These are phyloP conservation scores for Xylariaceae sp. DNA, from an alignment of 2,329 filamentous ascomycete genomes.

Conservation along the genomic window DNA sequence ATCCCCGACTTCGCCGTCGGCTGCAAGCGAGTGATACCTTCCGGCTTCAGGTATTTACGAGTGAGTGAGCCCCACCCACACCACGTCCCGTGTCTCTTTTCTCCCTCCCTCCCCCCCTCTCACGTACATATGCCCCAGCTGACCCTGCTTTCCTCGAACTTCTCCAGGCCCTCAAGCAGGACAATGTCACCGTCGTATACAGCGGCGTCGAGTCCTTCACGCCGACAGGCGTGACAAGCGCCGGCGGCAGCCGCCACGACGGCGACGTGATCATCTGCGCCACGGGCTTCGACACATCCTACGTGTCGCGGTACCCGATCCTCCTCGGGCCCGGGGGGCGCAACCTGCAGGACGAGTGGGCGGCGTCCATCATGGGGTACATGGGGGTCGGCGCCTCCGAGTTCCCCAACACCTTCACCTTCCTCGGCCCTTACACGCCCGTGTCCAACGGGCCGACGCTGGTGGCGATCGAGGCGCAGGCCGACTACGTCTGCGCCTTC, in stretches of 20 bases:
- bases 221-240: slow-evolving; percentile 23
- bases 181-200: slow-evolving; percentile 37
- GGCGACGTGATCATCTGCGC: slow-evolving; percentile 28
- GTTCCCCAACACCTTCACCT: slow-evolving; percentile 28
- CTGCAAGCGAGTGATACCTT: slow-evolving; percentile 37
- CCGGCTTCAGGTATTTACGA: slow-evolving; percentile 38
- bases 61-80: background rate
- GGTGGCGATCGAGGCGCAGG: slow-evolving; percentile 37
- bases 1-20: slow-evolving; percentile 27
- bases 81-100: too few relatives aligned
- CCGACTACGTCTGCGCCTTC: slow-evolving; percentile 46
- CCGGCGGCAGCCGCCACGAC: slow-evolving; percentile 22
- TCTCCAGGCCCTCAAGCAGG: slow-evolving; percentile 30
- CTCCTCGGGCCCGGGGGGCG: slow-evolving; percentile 26
- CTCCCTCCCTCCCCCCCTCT: too few relatives aligned
- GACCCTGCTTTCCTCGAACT: too few relatives aligned
- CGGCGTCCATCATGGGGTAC: slow-evolving; percentile 20
- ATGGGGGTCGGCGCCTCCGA: slow-evolving; percentile 24
- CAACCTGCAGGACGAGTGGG: slow-evolving; percentile 24
- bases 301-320: slow-evolving; percentile 33
- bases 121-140: too few relatives aligned
- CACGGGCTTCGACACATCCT: slow-evolving; percentile 16
- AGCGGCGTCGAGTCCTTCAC: slow-evolving; percentile 1
- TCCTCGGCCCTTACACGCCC: slow-evolving; percentile 36
- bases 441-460: slow-evolving; percentile 32